Evolutionary conservation across 2,329 filamentous ascomycete genomes (phyloP), one percentile per base, ranked within the genome.

Genomic region (Juglanconis oblonga): DNA sequence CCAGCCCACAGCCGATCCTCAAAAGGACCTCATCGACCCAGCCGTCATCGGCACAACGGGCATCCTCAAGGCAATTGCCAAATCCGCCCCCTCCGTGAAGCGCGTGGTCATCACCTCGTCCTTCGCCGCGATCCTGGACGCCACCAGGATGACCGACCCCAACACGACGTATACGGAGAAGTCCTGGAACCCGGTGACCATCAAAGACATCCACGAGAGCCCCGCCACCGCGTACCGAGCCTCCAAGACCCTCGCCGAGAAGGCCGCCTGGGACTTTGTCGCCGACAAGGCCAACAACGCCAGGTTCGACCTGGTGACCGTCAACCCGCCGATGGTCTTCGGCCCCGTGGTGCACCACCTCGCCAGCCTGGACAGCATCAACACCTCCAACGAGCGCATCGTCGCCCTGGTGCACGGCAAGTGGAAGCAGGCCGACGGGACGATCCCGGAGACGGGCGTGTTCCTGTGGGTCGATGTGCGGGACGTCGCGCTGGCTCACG

Each of bases 41-140:
- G 84, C 84, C 4, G 73, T 86, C 50, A 74, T 80, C 57, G 85
- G 83, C 63, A 85, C 83, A 1, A 89, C 87, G 65, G 88, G 88
- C 38, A 85, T 95, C 58, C 86, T 91, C 40, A 82, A 87, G 65
- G 87, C 90, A 17, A 80, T 94, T 64, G 86, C 88, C 68, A 77
- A 78, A 62, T 64, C 83, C 70, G 69, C 81, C 1, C 82, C 81
- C 0, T 64, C 65, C 5, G 89, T 96, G 55, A 91, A 87, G 75
- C 83, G 87, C 62, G 88, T 96, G 13, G 87, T 89, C 58, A 71
- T 87, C 51, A 85, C 82, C 14, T 81, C 79, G 42, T 84, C 81
- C 38, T 84, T 85, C 69, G 82, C 82, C 24, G 75, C 81, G 62
- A 78, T 85, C 65, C 50, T 84, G 14, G 69, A 78, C 62, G 73